Percentiles rank a stretch among this genome's conserved stretches.
These are phyloP conservation scores for Biscogniauxia sp. DNA, from an alignment of 2,329 filamentous ascomycete genomes.

Conservation along the genomic window DNA sequence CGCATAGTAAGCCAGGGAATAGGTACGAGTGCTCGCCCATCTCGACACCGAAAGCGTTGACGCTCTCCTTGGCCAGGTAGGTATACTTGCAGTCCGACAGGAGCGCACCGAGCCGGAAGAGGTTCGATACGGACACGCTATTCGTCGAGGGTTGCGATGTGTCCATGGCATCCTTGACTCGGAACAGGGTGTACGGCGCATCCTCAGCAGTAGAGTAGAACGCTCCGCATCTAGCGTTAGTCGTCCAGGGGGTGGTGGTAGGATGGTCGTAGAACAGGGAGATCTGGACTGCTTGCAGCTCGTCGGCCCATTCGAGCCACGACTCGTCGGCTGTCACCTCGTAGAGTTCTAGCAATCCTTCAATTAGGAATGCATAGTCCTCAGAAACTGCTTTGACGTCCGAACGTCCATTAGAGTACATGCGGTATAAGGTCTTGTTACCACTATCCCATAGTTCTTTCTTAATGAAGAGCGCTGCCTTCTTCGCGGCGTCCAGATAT, in stretches of 20 bases:
- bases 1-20: constrained; percentile 76
- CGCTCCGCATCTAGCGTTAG: constrained; percentile 49
- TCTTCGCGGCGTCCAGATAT: constrained; percentile 65
- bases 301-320: constrained; percentile 78
- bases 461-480: constrained; percentile 70
- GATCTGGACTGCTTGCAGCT: constrained; percentile 74
- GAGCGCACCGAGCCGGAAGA: constrained; percentile 75
- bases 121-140: constrained; percentile 78
- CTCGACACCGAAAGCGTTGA: constrained; percentile 86
- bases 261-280: constrained; percentile 71
- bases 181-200: constrained; percentile 71
- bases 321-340: constrained; percentile 74
- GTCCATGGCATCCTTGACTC: constrained; percentile 94
- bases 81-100: constrained; percentile 65
- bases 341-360: constrained; percentile 80
- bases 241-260: constrained; percentile 30
- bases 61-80: constrained; percentile 66
- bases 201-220: constrained; percentile 70
- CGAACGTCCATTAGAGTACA: constrained; percentile 67
- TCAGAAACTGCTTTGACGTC: constrained; percentile 78
- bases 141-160: constrained; percentile 88
- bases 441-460: constrained; percentile 67
- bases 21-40: constrained; percentile 91
- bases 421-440: constrained; percentile 65
- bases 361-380: constrained; percentile 88